Conservation (phyloP, 2,329 filamentous ascomycete genomes). For the Fusarium compactum region DNA sequence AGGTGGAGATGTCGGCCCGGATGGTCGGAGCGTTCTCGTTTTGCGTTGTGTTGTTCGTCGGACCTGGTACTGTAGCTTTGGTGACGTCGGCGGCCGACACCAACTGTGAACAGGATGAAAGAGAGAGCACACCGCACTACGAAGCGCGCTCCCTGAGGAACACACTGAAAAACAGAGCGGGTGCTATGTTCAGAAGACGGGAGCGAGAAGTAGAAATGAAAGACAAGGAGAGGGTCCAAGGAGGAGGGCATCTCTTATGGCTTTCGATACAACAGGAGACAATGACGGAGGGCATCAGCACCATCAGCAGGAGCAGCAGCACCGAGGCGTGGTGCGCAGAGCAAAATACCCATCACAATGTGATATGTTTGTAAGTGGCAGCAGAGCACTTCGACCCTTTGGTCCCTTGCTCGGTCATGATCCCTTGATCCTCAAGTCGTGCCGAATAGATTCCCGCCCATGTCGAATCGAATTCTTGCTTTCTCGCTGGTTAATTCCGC, state of each 20-base stretch:
- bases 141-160: slow-evolving; percentile 36
- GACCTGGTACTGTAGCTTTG: slow-evolving; percentile 41
- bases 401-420: slow-evolving; percentile 28
- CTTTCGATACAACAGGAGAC: slow-evolving; percentile 25
- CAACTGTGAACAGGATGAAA: slow-evolving; percentile 28
- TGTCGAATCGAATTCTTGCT: slow-evolving; percentile 32
- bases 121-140: slow-evolving; percentile 34
- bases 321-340: slow-evolving; percentile 20
- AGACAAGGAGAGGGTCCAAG: slow-evolving; percentile 1
- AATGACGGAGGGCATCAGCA: slow-evolving; percentile 11
- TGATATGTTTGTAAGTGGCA: slow-evolving; percentile 29
- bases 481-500: slow-evolving; percentile 32
- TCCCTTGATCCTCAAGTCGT: slow-evolving; percentile 33
- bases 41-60: slow-evolving; percentile 40
- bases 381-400: slow-evolving; percentile 23
- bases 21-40: slow-evolving; percentile 47
- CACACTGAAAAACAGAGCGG: slow-evolving; percentile 21
- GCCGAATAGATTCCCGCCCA: slow-evolving; percentile 35
- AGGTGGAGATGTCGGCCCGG: slow-evolving; percentile 49
- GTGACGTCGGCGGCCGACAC: slow-evolving; percentile 47
- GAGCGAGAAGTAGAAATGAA: slow-evolving; percentile 6
- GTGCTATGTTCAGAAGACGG: slow-evolving; percentile 10
- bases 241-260: slow-evolving; percentile 34
- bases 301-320: slow-evolving; percentile 11
- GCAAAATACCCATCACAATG: slow-evolving; percentile 24